Evolutionary conservation across 495 filamentous ascomycete species (phyloP).

Genomic region (Sabuloglossum arenarium): DNA sequence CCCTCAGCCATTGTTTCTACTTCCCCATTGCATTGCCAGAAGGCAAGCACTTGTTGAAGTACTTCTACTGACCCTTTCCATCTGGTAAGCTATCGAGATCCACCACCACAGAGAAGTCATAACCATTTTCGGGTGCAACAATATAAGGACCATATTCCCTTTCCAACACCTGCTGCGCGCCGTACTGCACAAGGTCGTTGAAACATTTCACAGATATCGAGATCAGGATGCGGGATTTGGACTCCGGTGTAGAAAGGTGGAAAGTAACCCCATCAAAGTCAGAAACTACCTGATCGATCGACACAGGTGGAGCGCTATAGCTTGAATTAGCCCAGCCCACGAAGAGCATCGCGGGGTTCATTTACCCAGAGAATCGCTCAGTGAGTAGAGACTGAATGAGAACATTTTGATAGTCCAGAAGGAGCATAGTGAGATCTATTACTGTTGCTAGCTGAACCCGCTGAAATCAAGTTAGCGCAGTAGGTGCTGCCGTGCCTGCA

Average conservation of each 20-base stretch:
- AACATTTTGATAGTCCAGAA: conserved; percentile 97
- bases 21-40: background rate
- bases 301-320: conserved; percentile 52
- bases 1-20: background rate
- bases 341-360: conserved; percentile 1
- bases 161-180: conserved; percentile 73
- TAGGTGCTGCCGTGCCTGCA: background rate
- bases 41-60: background rate
- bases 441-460: background rate
- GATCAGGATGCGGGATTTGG: conserved; percentile 78
- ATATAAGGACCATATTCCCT: conserved; percentile 90
- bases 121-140: conserved; percentile 66
- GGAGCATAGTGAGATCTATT: conserved; percentile 47
- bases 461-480: background rate
- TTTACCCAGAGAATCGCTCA: conserved; percentile 79
- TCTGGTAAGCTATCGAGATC: conserved; percentile 74
- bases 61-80: conserved; percentile 33
- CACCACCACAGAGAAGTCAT: conserved; percentile 80
- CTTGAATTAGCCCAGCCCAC: background rate
- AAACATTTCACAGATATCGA: conserved; percentile 91
- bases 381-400: conserved; percentile 88
- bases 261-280: conserved; percentile 97
- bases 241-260: conserved; percentile 87
- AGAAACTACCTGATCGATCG: conserved; percentile 91
- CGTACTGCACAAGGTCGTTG: conserved; percentile 76